Base-by-base conservation (phyloP, 345 rosid genomes). In the Atalantia buxifolia region DNA sequence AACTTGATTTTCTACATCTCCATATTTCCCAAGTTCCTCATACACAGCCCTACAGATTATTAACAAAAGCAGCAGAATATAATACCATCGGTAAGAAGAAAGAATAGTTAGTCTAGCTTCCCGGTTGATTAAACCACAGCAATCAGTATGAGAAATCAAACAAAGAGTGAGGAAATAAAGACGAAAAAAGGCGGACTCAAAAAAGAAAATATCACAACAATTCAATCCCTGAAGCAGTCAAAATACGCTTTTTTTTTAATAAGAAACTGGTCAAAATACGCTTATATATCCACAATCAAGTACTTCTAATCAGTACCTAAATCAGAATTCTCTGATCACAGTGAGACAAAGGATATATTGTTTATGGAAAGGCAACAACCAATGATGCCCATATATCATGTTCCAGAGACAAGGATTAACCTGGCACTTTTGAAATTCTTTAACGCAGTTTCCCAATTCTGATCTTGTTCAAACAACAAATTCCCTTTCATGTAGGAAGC, bases 401-500 rank as follows among this genome's bases (percentile, higher is more conserved):
- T 22, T 42, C 22, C n/a, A 48, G 70, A 59, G 71, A 83, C 63
- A 77, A 72, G 82, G 72, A 81, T 75, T 79, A 83, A 97, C 99
- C 99, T 97, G 87, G 99, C 93, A 85, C 90, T 94, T 77, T 88
- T 89, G 86, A 97, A 97, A 82, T 90, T 83, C 89, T 86, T 89
- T 87, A 94, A 87, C 18, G 98, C 98, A 81, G 86, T 87, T 68
- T 97, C 97, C 98, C 98, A 97, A 81, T 89, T 97, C 79, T 86
- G 85, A 78, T 94, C 99, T 88, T 94, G 98, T 88, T 97, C 99
- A 83, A 97, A 97, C 87, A 97, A 83, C 79, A 97, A 84, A 83
- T 76, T 92, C 77, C 95, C 98, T 89, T 94, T 90, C 98, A 97
- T 97, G 83, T 92, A 97, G 75, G 98, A 92, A n/a, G 95, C 97